These are phyloP conservation scores for Microbotryum lychnidis-dioicae DNA, from an alignment of 1,284 basidiomycete genomes.

Conservation along the genomic window DNA sequence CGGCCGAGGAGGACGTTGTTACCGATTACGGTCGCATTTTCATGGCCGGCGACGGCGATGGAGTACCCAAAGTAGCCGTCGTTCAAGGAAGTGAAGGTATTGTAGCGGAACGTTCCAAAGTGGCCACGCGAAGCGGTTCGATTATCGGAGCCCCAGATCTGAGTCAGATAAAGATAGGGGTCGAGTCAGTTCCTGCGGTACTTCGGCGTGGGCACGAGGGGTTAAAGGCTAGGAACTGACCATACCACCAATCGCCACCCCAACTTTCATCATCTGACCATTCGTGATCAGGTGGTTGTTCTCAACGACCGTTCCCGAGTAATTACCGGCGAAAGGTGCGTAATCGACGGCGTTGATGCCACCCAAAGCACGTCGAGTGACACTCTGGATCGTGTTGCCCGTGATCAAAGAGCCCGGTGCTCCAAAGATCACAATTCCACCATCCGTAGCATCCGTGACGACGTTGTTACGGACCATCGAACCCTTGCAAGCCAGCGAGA, in stretches of 20 bases:
- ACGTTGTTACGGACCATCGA: constrained; percentile 62
- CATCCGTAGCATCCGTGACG: constrained; percentile 60
- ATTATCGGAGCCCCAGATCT: constrained; percentile 26
- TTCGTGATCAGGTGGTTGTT: constrained; percentile 51
- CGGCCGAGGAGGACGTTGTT: constrained; percentile 31
- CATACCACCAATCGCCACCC: constrained; percentile 43
- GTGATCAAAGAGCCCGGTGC: constrained; percentile 64
- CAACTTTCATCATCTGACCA: constrained; percentile 42
- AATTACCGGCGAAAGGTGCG: constrained; percentile 58
- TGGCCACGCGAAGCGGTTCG: constrained; percentile 12
- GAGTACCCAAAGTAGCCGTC: constrained; percentile 34
- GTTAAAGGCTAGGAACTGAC: constrained; percentile 31
- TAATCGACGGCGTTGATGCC: constrained; percentile 72
- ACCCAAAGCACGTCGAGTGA: constrained; percentile 45
- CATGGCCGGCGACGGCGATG: constrained; percentile 31
- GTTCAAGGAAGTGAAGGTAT: constrained; percentile 45
- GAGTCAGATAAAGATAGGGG: background rate
- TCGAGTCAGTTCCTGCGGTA: too few relatives aligned
- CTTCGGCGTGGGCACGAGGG: constrained; percentile 29
- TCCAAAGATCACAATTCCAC: constrained; percentile 60
- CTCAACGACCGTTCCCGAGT: constrained; percentile 56
- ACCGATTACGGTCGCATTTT: constrained; percentile 22
- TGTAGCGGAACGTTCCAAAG: constrained; percentile 56
- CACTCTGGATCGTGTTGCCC: constrained; percentile 58
- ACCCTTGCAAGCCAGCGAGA: constrained; percentile 64